phyloP scores from a whole-genome alignment of 192 early-diverging fungal genomes.

The Podila horticola region DNA sequence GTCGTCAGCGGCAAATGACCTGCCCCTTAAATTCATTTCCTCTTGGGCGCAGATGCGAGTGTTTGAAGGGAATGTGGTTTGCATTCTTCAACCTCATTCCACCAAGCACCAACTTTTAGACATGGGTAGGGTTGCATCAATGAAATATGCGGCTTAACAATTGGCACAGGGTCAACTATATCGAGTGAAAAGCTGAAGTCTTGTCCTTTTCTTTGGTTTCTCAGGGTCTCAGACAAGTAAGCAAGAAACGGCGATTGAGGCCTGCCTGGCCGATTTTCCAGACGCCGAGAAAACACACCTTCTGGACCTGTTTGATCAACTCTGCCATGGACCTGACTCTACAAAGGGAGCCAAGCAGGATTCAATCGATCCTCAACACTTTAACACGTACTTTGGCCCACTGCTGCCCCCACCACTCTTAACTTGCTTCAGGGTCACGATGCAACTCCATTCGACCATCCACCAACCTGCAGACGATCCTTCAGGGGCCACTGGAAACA shows the following conservation, averaged over 20 bases:
- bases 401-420: constrained; percentile 34
- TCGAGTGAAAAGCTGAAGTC: neutral
- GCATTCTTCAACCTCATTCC: no score
- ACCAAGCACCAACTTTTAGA: no score
- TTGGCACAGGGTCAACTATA: no score
- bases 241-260: constrained; percentile 36
- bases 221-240: constrained; percentile 46
- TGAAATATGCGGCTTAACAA: no score
- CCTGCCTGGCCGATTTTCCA: constrained; percentile 41
- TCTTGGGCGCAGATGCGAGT: no score
- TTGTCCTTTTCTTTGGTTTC: neutral
- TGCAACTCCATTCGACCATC: constrained; percentile 40
- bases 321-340: constrained; percentile 4
- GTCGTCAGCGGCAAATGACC: no score
- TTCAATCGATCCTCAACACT: constrained; percentile 31
- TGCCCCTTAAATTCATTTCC: no score
- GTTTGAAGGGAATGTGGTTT: no score
- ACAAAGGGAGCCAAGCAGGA: neutral
- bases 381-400: constrained; percentile 30
- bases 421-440: constrained; percentile 38
- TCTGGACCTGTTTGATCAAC: constrained; percentile 28
- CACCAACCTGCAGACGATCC: constrained; percentile 16
- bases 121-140: no score
- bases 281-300: constrained; percentile 24
- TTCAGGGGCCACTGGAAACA: neutral